Base-by-base conservation (phyloP, 371 early-diverging fungal genomes). In the Funneliformis caledonium region DNA sequence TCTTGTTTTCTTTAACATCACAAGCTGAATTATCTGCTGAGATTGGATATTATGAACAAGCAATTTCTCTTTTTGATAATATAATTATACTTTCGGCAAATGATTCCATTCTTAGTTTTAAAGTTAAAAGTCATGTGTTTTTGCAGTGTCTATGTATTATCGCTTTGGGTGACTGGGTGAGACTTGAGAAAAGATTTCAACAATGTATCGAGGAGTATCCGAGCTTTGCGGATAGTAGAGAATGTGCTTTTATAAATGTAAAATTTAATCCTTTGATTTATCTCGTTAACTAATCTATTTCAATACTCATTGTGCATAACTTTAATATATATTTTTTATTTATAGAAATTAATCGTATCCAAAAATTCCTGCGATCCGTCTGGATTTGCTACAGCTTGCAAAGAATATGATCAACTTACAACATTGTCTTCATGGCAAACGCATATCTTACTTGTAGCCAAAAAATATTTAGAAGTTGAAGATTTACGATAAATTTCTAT, bases 21-120 rank as follows among this genome's bases (percentile, higher is more conserved):
- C 79, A 79, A 79, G 52, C 70, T 9, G 79, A 79, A 68, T 68
- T 79, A 47, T 33, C 60, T 16, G 79, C 70, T 22, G 79, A 79
- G 45, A 33, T 79, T 50, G 79, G 79, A n/a, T 47, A 69, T 16
- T 79, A 70, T 60, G 79, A 79, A 7, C 19, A 79, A 69, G 69
- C 69, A 45, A 79, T 79, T 14, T 8, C 9, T 56, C 42, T 79
- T 14, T 79, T 69, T 16, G 79, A 79, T 16, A 68, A 31, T 6
- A 69, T 79, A 37, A 42, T 26, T 3, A 14, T 12, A 10, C 31
- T 43, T 56, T 26, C 70, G 22, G 70, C 37, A 10, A 60, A 69
- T 60, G 79, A 79, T 68, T 42, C 45, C 14, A 16, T 79, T 10
- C 42, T 69, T 14, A 50, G 26, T 50, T 79, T 52, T 60, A 79